These are phyloP conservation scores for Eucalyptus decipiens DNA, from an alignment of 345 rosid genomes.

Conservation along the genomic window DNA sequence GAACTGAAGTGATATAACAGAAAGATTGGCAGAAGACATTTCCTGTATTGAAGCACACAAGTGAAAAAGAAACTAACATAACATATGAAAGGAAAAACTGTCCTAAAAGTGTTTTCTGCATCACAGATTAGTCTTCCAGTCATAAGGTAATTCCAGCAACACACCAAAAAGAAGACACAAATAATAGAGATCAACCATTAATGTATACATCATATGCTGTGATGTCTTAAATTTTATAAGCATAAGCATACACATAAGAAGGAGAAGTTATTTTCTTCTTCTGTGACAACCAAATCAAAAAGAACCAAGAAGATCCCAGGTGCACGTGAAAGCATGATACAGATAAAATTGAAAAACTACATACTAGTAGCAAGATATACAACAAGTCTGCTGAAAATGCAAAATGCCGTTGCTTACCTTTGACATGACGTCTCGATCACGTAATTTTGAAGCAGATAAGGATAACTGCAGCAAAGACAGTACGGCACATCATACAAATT, in stretches of 20 bases:
- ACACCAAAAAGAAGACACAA: neutral
- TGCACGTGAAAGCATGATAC: neutral
- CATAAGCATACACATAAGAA: neutral
- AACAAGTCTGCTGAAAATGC: neutral
- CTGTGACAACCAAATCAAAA: neutral
- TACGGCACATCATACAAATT: neutral
- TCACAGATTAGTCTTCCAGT: neutral
- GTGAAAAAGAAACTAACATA: neutral
- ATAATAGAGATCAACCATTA: neutral
- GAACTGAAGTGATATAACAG: neutral
- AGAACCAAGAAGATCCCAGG: neutral
- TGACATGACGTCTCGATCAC: conserved; percentile 64
- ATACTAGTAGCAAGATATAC: neutral
- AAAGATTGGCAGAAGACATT: neutral
- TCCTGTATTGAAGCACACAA: neutral
- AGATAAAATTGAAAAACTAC: neutral
- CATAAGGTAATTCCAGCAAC: neutral
- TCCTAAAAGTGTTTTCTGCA: neutral
- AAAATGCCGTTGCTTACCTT: conserved; percentile 20
- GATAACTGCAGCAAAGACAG: conserved; percentile 5
- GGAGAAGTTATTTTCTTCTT: neutral
- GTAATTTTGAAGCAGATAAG: conserved; percentile 60
- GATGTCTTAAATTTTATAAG: neutral
- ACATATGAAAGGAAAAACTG: neutral
- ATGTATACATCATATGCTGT: neutral